phyloP scores from a whole-genome alignment of 192 early-diverging fungal genomes.

The Backusella psychrophila region DNA sequence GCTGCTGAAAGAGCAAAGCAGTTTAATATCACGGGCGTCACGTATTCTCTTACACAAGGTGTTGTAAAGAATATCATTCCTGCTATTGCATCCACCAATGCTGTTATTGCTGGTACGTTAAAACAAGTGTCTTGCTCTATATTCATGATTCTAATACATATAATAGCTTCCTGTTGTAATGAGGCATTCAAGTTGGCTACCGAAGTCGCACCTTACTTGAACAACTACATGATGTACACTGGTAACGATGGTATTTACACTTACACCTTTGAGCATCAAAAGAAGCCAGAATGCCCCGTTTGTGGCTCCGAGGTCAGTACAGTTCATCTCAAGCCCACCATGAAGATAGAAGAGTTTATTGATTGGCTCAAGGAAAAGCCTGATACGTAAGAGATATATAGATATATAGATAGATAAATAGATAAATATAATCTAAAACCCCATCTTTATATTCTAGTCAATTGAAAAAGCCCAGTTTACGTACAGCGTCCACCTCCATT shows the following conservation, averaged over 20 bases:
- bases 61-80: constrained; percentile 99
- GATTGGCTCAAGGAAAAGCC: constrained; percentile 73
- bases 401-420: background rate
- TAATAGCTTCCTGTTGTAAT: constrained; percentile 83
- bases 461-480: constrained; percentile 83
- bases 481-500: constrained; percentile 50
- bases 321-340: constrained; percentile 46
- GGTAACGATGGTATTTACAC: constrained; percentile 92
- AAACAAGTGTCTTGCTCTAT: too few relatives aligned
- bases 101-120: constrained; percentile 60
- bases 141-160: too few relatives aligned
- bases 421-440: background rate
- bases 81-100: constrained; percentile 89
- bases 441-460: constrained; percentile 49
- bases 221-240: constrained; percentile 98
- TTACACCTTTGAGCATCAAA: constrained; percentile 81
- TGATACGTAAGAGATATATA: constrained; percentile 56
- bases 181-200: constrained; percentile 95
- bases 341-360: constrained; percentile 81
- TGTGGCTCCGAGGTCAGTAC: constrained; percentile 67
- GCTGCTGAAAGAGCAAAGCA: constrained; percentile 69
- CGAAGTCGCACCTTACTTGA: constrained; percentile 66
- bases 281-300: constrained; percentile 87
- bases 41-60: constrained; percentile 88
- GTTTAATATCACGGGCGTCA: constrained; percentile 87